phyloP scores from a whole-genome alignment of 805 yeast genomes.

The Millerozyma miso region DNA sequence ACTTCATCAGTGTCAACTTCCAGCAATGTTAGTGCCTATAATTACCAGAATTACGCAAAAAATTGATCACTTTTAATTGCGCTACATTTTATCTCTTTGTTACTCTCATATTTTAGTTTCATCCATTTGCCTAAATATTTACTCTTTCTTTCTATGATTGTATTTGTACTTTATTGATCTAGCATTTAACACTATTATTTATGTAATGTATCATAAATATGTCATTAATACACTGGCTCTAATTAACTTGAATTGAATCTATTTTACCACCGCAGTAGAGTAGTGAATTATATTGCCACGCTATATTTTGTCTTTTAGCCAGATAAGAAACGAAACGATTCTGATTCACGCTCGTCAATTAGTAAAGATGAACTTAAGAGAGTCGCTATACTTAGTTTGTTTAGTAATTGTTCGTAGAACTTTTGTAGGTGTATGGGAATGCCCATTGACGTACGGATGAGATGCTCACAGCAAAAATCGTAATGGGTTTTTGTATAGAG shows the following conservation, averaged over 20 bases:
- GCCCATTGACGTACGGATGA: no score
- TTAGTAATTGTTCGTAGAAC: no score
- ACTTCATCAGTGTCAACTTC: constrained; percentile 9
- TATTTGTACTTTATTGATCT: constrained; percentile 9
- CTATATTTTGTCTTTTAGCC: no score
- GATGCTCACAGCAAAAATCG: no score
- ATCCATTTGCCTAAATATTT: neutral
- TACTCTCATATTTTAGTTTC: constrained; percentile 4
- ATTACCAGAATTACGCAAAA: constrained; percentile 25
- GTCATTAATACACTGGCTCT: neutral
- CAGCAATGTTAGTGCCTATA: constrained; percentile 31
- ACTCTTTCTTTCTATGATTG: constrained; percentile 2
- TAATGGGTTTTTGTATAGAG: no score
- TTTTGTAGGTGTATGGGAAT: no score
- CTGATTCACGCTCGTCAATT: no score
- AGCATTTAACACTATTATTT: constrained; percentile 7
- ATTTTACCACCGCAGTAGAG: no score
- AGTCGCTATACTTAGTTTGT: no score
- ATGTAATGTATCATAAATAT: constrained; percentile 5
- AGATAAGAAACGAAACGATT: no score
- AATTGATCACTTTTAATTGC: neutral
- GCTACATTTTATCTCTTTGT: neutral
- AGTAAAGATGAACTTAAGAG: no score
- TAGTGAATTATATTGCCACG: no score
- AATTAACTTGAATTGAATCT: neutral